phyloP scores from a whole-genome alignment of 208 protist species.

The Borovskyia barvae region DNA sequence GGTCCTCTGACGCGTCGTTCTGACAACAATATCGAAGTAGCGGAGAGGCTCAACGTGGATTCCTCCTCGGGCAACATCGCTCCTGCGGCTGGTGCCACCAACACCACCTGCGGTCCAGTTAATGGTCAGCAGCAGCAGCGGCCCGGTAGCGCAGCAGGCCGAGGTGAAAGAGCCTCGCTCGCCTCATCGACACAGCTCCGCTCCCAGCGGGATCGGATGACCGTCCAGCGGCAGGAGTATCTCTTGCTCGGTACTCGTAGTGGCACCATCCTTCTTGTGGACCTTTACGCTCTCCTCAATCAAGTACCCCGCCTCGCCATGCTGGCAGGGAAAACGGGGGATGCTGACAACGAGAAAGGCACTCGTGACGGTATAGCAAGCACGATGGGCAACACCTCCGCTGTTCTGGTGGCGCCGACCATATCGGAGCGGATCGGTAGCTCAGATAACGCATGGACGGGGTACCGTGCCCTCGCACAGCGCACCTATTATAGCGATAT shows the following conservation, averaged over 20 bases:
- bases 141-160: neutral
- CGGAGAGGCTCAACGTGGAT: neutral
- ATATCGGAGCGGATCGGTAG: constrained; percentile 24
- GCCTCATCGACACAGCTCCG: neutral
- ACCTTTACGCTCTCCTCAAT: constrained; percentile 30
- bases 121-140: neutral
- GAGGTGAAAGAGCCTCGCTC: neutral
- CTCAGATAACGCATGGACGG: constrained; percentile 21
- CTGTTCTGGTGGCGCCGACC: neutral
- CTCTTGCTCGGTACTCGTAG: constrained; percentile 43
- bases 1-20: constrained; percentile 23
- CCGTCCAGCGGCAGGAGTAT: constrained; percentile 30
- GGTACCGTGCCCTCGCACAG: constrained; percentile 19
- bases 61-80: neutral
- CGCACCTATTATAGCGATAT: constrained; percentile 30
- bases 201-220: constrained; percentile 1
- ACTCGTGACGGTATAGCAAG: neutral
- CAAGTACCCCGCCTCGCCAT: constrained; percentile 27
- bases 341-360: neutral
- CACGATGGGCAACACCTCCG: neutral
- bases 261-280: constrained; percentile 28
- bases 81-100: neutral
- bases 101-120: too few relatives aligned
- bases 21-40: constrained; percentile 10
- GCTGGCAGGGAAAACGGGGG: neutral